These are phyloP conservation scores for Hymenochaete sp. DNA, from an alignment of 1,284 basidiomycete genomes.

Conservation along the genomic window DNA sequence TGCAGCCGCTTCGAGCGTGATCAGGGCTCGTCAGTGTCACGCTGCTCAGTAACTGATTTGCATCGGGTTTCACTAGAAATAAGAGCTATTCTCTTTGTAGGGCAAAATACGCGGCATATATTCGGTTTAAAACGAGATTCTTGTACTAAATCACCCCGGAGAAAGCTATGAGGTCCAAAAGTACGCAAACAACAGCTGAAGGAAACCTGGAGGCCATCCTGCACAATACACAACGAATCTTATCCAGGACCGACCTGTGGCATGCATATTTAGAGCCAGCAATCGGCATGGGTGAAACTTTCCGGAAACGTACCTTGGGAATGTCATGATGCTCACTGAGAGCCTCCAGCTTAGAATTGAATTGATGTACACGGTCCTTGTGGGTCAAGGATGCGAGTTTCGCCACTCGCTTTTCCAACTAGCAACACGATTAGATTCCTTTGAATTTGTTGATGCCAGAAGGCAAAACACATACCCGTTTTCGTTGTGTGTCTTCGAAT, in stretches of 20 bases:
- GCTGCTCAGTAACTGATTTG: too few relatives aligned
- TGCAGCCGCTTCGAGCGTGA: too few relatives aligned
- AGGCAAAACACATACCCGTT: constrained; percentile 52
- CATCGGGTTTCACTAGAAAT: too few relatives aligned
- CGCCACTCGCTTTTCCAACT: constrained; percentile 77
- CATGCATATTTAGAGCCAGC: constrained; percentile 7
- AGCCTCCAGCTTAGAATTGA: constrained; percentile 82
- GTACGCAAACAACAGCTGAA: constrained; percentile 4
- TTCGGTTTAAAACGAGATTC: too few relatives aligned
- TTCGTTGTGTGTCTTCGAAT: constrained; percentile 80
- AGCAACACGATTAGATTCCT: constrained; percentile 1
- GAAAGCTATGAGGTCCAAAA: background rate
- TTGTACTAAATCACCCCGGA: too few relatives aligned
- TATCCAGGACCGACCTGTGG: constrained; percentile 69
- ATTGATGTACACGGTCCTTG: constrained; percentile 91
- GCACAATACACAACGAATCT: constrained; percentile 26
- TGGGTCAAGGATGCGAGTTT: constrained; percentile 84
- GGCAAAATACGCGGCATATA: too few relatives aligned
- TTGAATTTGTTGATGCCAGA: background rate
- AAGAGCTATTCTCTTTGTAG: too few relatives aligned
- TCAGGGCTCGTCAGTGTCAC: too few relatives aligned
- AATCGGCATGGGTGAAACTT: background rate
- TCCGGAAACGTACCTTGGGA: constrained; percentile 55
- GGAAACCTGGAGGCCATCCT: too few relatives aligned
- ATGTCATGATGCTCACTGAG: constrained; percentile 92